These are phyloP conservation scores for Claviceps sp. DNA, from an alignment of 2,329 filamentous ascomycete species.

Conservation along the genomic window DNA sequence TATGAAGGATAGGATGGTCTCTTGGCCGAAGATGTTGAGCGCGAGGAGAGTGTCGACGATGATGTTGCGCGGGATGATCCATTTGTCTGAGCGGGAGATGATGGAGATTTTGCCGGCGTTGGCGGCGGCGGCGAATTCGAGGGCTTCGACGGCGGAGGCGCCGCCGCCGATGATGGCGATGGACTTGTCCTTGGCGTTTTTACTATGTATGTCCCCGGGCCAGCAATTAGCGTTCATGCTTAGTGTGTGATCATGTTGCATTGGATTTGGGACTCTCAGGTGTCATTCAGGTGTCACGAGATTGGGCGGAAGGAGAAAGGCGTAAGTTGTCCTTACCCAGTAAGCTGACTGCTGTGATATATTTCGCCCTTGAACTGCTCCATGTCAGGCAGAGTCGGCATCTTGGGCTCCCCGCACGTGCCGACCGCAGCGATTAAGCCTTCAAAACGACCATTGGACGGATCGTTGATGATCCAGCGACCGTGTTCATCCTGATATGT, in stretches of 20 bases:
- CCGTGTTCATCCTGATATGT: constrained; percentile 56
- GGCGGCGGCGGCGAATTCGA: constrained; percentile 61
- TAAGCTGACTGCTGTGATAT: constrained; percentile 63
- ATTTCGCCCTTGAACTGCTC: constrained; percentile 59
- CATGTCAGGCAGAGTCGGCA: constrained; percentile 56
- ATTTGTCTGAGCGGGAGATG: constrained; percentile 67
- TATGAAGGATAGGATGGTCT: constrained; percentile 63
- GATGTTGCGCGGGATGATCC: constrained; percentile 74
- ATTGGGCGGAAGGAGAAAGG: background rate
- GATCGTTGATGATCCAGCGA: constrained; percentile 66
- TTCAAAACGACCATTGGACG: constrained; percentile 58
- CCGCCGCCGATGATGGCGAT: constrained; percentile 67
- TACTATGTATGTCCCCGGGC: constrained; percentile 25
- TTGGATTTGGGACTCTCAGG: too few relatives aligned
- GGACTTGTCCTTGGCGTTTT: constrained; percentile 59
- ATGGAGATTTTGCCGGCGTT: constrained; percentile 57
- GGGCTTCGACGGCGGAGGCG: constrained; percentile 67
- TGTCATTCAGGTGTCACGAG: background rate
- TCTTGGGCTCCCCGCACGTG: constrained; percentile 66
- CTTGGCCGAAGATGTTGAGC: constrained; percentile 66
- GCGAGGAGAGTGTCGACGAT: constrained; percentile 60
- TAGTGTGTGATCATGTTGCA: too few relatives aligned
- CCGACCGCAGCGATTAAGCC: constrained; percentile 68
- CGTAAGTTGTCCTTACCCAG: constrained; percentile 29
- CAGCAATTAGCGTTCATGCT: background rate